Conservation (phyloP, 768 basidiomycete genomes). For the button mushroom (Agaricus bisporus) region DNA sequence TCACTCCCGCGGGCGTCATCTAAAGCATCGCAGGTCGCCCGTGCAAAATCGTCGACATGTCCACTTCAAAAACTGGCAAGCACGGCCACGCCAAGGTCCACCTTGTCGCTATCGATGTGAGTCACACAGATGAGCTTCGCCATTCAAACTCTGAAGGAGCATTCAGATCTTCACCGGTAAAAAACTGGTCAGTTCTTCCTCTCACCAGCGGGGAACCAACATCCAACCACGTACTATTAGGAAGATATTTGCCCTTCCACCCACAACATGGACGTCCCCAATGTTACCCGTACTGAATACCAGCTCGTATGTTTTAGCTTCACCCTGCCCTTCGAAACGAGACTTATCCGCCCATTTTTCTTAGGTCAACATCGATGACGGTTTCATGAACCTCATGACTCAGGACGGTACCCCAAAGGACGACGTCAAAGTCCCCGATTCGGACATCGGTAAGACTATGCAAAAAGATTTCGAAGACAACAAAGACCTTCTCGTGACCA, state of each 20-base stretch:
- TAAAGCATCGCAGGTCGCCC: constrained; percentile 55
- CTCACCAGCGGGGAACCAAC: background rate
- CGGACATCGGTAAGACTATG: constrained; percentile 73
- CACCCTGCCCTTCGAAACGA: constrained; percentile 5
- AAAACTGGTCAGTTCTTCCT: constrained; percentile 68
- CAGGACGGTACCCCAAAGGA: constrained; percentile 78
- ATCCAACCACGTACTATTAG: constrained; percentile 29
- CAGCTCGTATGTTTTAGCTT: constrained; percentile 56
- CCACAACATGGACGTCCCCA: constrained; percentile 99
- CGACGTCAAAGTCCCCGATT: constrained; percentile 91
- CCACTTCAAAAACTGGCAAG: constrained; percentile 99
- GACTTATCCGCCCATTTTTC: constrained; percentile 17
- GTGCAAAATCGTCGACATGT: constrained; percentile 99
- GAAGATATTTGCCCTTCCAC: constrained; percentile 95
- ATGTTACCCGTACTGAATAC: constrained; percentile 87
- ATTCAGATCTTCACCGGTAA: constrained; percentile 95
- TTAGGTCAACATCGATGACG: constrained; percentile 87
- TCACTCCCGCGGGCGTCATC: constrained; percentile 1
- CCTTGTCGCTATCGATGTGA: constrained; percentile 91
- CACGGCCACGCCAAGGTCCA: constrained; percentile 99
- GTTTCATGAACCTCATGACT: constrained; percentile 92
- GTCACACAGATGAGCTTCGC: constrained; percentile 25
- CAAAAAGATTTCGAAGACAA: constrained; percentile 67
- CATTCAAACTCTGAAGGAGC: constrained; percentile 9
- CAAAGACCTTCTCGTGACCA: constrained; percentile 84